Percentiles rank a stretch among this genome's conserved stretches.
Evolutionary conservation across 371 early-diverging fungal species (phyloP).

Genomic region (Zopfochytrium polystomum): DNA sequence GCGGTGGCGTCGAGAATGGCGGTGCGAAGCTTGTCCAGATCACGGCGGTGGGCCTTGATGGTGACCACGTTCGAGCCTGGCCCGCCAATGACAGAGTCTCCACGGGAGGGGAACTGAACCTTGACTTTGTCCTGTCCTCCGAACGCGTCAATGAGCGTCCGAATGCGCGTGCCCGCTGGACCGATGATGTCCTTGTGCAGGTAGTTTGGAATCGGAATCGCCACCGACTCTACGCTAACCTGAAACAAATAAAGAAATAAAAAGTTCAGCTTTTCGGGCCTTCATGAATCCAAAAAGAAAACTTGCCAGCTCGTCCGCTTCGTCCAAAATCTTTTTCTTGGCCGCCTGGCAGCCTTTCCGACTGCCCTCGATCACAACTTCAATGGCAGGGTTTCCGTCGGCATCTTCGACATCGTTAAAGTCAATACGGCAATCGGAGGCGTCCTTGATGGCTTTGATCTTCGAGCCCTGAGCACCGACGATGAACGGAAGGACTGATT

Average conservation of each 20-base stretch:
- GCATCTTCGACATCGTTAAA: constrained; percentile 45
- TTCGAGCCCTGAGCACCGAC: constrained; percentile 69
- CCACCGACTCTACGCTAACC: constrained; percentile 30
- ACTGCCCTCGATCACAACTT: constrained; percentile 75
- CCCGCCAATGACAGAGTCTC: constrained; percentile 30
- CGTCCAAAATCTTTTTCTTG: constrained; percentile 64
- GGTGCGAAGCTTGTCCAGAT: constrained; percentile 17
- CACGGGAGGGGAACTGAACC: constrained; percentile 43
- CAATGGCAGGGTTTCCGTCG: constrained; percentile 31
- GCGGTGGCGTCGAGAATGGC: constrained; percentile 24
- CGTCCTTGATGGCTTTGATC: constrained; percentile 64
- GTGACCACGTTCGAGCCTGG: constrained; percentile 23
- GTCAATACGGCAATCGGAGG: constrained; percentile 64
- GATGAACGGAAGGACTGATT: constrained; percentile 60
- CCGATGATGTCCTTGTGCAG: constrained; percentile 80
- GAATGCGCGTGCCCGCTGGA: constrained; percentile 65
- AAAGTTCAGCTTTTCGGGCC: constrained; percentile 10
- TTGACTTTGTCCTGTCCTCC: constrained; percentile 60
- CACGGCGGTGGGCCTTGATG: constrained; percentile 20
- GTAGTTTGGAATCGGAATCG: constrained; percentile 55
- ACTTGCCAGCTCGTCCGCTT: constrained; percentile 56
- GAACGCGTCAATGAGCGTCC: constrained; percentile 59
- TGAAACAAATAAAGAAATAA: constrained; percentile 4
- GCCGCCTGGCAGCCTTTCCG: constrained; percentile 72
- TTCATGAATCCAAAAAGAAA: constrained; percentile 22